phyloP scores from a whole-genome alignment of 2,329 filamentous ascomycete species.

The Tolypocladium cylindrosporum region DNA sequence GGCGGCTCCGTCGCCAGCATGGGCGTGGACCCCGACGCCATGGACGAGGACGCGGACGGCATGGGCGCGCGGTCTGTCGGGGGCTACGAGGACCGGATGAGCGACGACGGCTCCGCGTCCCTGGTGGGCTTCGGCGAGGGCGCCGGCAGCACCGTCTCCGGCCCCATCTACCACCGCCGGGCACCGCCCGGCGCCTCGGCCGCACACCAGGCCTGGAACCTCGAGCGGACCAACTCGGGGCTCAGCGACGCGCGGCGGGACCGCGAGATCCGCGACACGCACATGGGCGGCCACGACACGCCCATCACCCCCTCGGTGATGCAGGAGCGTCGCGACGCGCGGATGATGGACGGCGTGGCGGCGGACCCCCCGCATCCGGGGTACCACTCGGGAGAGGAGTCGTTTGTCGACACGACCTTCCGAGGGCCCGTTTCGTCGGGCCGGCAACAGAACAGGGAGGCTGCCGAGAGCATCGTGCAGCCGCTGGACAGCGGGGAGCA shows the following conservation, averaged over 20 bases:
- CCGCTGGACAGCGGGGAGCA: constrained; percentile 42
- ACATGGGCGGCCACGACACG: constrained; percentile 25
- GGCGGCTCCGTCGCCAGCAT: constrained; percentile 50
- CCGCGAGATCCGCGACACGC: constrained; percentile 20
- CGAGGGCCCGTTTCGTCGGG: constrained; percentile 41
- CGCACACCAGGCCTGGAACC: constrained; percentile 27
- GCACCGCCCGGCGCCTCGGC: constrained; percentile 30
- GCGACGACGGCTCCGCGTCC: constrained; percentile 73
- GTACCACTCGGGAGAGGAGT: constrained; percentile 39
- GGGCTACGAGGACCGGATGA: constrained; percentile 62
- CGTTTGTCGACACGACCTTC: constrained; percentile 56
- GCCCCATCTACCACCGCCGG: constrained; percentile 57
- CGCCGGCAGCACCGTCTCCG: constrained; percentile 74
- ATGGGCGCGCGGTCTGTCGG: constrained; percentile 35
- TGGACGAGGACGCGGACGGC: constrained; percentile 44
- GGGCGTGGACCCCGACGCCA: constrained; percentile 30
- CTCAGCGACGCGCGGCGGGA: constrained; percentile 35
- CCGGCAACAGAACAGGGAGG: constrained; percentile 31
- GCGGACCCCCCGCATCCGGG: constrained; percentile 39
- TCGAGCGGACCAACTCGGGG: constrained; percentile 42
- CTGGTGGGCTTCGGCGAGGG: constrained; percentile 91
- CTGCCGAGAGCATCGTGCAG: constrained; percentile 55
- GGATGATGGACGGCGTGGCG: constrained; percentile 58
- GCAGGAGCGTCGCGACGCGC: constrained; percentile 48
- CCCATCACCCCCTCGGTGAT: constrained; percentile 34